Conservation (phyloP, 2,329 filamentous ascomycete species). For the Fusarium pilosicola region DNA sequence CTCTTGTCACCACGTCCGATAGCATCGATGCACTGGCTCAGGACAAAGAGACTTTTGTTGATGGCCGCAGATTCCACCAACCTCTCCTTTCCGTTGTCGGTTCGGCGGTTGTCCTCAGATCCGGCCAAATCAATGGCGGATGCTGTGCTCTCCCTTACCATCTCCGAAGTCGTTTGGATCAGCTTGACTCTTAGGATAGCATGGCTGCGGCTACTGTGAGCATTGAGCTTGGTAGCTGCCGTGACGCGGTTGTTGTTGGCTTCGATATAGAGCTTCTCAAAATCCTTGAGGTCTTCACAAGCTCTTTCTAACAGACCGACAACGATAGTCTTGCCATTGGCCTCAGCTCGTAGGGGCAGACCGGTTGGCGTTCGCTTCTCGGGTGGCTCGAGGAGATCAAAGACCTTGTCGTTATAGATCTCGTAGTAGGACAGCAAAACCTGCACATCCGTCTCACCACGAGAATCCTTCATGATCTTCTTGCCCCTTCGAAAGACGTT, state of each 20-base stretch:
- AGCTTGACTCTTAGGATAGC: conserved; percentile 92
- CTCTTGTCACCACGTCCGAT: conserved; percentile 80
- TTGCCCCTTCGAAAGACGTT: conserved; percentile 85
- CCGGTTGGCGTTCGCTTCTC: conserved; percentile 87
- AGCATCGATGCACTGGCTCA: conserved; percentile 95
- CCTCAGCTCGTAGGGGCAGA: conserved; percentile 84
- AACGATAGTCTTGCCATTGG: conserved; percentile 86
- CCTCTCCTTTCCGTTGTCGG: conserved; percentile 91
- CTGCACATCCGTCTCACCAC: conserved; percentile 74
- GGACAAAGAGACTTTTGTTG: conserved; percentile 95
- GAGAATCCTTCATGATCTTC: conserved; percentile 84
- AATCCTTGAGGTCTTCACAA: conserved; percentile 88
- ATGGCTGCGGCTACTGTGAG: conserved; percentile 88
- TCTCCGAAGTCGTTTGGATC: conserved; percentile 75
- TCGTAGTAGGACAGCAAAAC: conserved; percentile 92
- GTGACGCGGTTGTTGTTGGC: conserved; percentile 92
- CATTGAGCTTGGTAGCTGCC: conserved; percentile 90
- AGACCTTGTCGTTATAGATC: conserved; percentile 97
- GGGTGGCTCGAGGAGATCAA: conserved; percentile 85
- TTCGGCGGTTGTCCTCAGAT: conserved; percentile 93
- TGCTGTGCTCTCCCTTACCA: conserved; percentile 80
- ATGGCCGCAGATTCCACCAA: conserved; percentile 96
- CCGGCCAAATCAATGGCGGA: conserved; percentile 95
- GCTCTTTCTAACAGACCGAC: conserved; percentile 85
- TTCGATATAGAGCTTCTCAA: conserved; percentile 89